These are phyloP conservation scores for Amanita muscaria DNA, from an alignment of 768 basidiomycete genomes.

Conservation along the genomic window DNA sequence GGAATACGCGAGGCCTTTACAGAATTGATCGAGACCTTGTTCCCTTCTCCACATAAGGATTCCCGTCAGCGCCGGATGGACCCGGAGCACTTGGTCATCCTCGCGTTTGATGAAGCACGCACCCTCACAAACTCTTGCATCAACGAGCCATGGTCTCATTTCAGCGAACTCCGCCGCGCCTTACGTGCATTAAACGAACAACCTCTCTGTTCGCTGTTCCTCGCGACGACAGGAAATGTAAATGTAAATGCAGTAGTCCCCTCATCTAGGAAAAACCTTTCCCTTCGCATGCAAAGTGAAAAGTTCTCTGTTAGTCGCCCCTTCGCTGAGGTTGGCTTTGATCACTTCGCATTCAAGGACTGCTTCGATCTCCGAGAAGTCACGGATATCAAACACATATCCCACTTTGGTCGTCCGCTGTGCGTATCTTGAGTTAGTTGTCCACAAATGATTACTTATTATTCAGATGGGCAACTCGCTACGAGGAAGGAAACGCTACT, in stretches of 20 bases:
- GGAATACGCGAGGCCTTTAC: neutral
- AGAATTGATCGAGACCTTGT: slow-evolving; percentile 1
- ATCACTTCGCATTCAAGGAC: slow-evolving; percentile 1
- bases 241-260: neutral
- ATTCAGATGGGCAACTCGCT: slow-evolving; percentile 4
- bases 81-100: neutral
- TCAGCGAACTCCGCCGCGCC: slow-evolving; percentile 2
- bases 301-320: neutral
- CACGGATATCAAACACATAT: slow-evolving; percentile 1
- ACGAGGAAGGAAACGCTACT: neutral
- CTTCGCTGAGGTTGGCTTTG: neutral
- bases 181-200: neutral
- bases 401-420: slow-evolving; percentile 4
- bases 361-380: neutral
- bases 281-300: neutral
- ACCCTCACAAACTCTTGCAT: neutral
- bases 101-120: slow-evolving; percentile 3
- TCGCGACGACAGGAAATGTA: slow-evolving; percentile 2
- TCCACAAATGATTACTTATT: slow-evolving; percentile 1
- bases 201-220: slow-evolving; percentile 2
- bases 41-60: neutral
- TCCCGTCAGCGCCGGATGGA: neutral
- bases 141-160: neutral
- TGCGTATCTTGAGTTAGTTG: neutral
- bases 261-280: neutral